These are phyloP conservation scores for Nothopassalora personata DNA, from an alignment of 2,329 filamentous ascomycete species.

Conservation along the genomic window DNA sequence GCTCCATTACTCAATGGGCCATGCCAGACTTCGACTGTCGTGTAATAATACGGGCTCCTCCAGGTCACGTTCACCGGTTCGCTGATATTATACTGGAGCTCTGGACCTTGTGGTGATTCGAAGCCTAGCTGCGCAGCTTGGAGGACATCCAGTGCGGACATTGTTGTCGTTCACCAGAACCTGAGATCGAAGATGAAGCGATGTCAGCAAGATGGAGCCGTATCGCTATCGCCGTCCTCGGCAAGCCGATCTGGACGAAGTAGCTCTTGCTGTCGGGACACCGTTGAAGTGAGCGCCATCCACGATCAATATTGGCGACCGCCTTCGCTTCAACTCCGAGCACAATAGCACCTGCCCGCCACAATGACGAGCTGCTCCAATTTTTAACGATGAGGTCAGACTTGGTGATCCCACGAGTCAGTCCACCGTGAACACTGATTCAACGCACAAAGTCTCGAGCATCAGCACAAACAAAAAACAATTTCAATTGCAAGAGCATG, in stretches of 20 bases:
- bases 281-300: background rate
- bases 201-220: background rate
- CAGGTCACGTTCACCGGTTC: conserved; percentile 13
- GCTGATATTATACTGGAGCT: conserved; percentile 2
- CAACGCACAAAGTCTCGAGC: background rate
- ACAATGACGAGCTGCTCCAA: background rate
- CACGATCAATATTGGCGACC: background rate
- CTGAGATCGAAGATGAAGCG: background rate
- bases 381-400: background rate
- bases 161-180: background rate
- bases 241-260: background rate
- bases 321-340: background rate
- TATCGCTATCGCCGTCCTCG: background rate
- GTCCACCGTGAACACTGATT: background rate
- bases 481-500: background rate
- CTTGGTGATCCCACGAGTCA: background rate
- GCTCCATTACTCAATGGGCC: conserved; percentile 12
- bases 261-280: background rate
- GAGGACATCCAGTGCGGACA: background rate
- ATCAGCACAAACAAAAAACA: background rate
- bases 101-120: background rate
- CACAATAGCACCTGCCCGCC: background rate
- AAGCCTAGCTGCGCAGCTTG: background rate
- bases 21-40: conserved; percentile 12
- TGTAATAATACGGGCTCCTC: conserved; percentile 14